Evolutionary conservation across 148 eudicot genomes (phyloP).

Genomic region (Vaccinium myrtillus): DNA sequence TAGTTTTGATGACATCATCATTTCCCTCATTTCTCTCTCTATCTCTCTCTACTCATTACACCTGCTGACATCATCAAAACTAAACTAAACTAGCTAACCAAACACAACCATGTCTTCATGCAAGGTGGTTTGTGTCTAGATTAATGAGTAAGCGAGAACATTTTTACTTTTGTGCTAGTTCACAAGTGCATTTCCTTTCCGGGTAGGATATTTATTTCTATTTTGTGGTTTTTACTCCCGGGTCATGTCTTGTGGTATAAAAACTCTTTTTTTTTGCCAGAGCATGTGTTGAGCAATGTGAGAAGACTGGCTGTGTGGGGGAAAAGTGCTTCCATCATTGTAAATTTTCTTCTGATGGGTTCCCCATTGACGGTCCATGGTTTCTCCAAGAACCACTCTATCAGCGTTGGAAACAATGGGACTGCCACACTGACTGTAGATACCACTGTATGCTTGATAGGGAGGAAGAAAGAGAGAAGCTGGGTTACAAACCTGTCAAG

Average conservation of each 20-base stretch:
- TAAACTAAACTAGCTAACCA: no score
- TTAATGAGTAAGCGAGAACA: background rate
- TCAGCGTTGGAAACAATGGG: slow-evolving; percentile 93
- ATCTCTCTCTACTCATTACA: no score
- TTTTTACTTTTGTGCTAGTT: background rate
- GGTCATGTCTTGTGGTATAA: background rate
- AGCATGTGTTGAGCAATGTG: slow-evolving; percentile 76
- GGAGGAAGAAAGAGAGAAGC: slow-evolving; percentile 72
- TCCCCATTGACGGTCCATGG: slow-evolving; percentile 66
- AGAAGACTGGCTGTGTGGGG: slow-evolving; percentile 86
- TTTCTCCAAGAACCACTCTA: slow-evolving; percentile 96
- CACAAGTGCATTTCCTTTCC: background rate
- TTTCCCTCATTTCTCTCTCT: no score
- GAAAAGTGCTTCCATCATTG: slow-evolving; percentile 74
- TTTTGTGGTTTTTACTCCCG: background rate
- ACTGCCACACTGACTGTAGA: slow-evolving; percentile 79
- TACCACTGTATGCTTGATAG: slow-evolving; percentile 83
- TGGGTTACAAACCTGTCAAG: slow-evolving; percentile 71
- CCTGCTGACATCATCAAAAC: no score
- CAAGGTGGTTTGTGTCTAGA: background rate
- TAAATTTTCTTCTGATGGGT: slow-evolving; percentile 72
- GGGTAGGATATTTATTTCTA: slow-evolving; percentile 4
- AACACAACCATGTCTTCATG: no score
- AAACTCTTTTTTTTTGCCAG: slow-evolving; percentile 31
- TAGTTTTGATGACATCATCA: no score